These are phyloP conservation scores for Reutealis trisperma DNA, from an alignment of 345 rosid species.

Conservation along the genomic window DNA sequence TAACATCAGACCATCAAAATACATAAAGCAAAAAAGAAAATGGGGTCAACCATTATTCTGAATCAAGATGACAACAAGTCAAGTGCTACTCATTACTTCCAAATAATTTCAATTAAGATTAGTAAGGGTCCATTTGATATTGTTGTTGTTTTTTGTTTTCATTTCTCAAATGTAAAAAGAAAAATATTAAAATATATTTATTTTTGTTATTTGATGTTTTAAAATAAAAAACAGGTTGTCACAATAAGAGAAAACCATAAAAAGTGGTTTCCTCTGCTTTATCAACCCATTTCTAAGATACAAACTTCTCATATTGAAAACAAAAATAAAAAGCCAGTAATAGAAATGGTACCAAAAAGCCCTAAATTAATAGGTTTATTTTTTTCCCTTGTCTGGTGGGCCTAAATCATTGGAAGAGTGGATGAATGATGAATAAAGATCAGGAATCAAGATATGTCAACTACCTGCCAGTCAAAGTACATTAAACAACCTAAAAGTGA, in stretches of 20 bases:
- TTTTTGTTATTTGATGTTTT: too few relatives aligned
- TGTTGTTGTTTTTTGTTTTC: too few relatives aligned
- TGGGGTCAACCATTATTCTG: background rate
- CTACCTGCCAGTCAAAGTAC: background rate
- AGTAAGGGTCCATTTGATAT: background rate
- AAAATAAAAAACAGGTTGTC: too few relatives aligned
- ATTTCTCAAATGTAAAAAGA: too few relatives aligned
- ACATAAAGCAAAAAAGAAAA: background rate
- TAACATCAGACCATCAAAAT: background rate
- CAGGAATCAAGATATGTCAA: background rate
- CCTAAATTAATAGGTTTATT: background rate
- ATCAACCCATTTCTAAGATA: too few relatives aligned
- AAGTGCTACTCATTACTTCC: background rate
- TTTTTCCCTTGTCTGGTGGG: background rate
- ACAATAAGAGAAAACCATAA: too few relatives aligned
- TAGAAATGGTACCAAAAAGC: too few relatives aligned
- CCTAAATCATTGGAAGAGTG: background rate
- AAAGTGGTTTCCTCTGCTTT: too few relatives aligned
- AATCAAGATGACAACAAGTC: constrained; percentile 1
- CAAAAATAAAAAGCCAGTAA: too few relatives aligned
- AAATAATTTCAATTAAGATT: background rate
- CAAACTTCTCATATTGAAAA: too few relatives aligned
- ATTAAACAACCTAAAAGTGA: background rate
- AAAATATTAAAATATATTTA: too few relatives aligned
- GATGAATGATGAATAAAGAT: background rate